phyloP scores from a whole-genome alignment of 768 basidiomycete species.

The Tricholomella constricta region DNA sequence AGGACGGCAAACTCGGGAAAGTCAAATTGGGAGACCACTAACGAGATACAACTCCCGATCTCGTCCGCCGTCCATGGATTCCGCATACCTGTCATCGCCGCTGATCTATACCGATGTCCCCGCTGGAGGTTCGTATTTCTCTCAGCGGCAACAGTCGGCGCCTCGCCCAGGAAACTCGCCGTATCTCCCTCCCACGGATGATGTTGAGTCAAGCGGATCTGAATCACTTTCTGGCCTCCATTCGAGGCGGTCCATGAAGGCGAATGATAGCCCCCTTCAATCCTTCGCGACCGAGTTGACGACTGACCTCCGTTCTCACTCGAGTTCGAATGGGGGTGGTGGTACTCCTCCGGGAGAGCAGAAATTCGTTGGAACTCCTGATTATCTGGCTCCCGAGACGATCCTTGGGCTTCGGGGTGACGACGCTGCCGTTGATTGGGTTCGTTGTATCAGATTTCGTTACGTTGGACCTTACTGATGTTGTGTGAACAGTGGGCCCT shows the following conservation, averaged over 20 bases:
- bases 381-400: constrained; percentile 95
- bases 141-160: constrained; percentile 60
- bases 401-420: constrained; percentile 95
- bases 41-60: constrained; percentile 69
- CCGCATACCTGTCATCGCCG: constrained; percentile 78
- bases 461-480: constrained; percentile 9
- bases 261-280: constrained; percentile 78
- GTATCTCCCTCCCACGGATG: constrained; percentile 74
- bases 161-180: constrained; percentile 65
- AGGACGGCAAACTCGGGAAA: constrained; percentile 89
- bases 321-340: constrained; percentile 55
- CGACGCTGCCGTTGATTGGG: constrained; percentile 97
- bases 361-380: constrained; percentile 96
- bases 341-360: constrained; percentile 82
- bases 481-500: constrained; percentile 81
- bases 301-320: constrained; percentile 80
- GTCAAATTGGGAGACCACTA: constrained; percentile 47
- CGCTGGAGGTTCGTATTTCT: constrained; percentile 80
- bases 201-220: constrained; percentile 85
- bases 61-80: constrained; percentile 80
- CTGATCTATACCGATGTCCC: constrained; percentile 58
- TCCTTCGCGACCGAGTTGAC: constrained; percentile 87
- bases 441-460: constrained; percentile 37
- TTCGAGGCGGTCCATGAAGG: constrained; percentile 44
- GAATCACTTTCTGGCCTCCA: constrained; percentile 66